phyloP scores from a whole-genome alignment of 768 basidiomycete genomes.

The Daedaleopsis nitida region DNA sequence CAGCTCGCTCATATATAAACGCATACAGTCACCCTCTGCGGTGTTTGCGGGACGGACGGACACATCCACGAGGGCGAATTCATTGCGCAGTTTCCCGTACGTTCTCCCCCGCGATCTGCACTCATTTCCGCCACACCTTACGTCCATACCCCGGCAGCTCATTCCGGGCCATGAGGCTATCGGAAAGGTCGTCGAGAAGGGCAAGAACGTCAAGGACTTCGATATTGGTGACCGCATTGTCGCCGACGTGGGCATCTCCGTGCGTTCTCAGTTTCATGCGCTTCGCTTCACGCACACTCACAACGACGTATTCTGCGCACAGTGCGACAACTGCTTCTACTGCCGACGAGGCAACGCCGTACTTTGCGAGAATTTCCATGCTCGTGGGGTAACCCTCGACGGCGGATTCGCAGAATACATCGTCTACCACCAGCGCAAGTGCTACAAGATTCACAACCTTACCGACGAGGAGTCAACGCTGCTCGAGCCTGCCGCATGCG shows the following conservation, averaged over 20 bases:
- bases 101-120: conserved; percentile 20
- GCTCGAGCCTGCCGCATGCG: conserved; percentile 89
- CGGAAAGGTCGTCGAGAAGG: conserved; percentile 70
- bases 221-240: conserved; percentile 80
- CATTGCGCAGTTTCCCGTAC: conserved; percentile 66
- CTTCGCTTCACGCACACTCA: neutral
- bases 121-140: neutral
- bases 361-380: conserved; percentile 83
- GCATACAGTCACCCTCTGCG: conserved; percentile 29
- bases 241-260: conserved; percentile 77
- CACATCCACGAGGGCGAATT: conserved; percentile 68
- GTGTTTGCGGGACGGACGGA: conserved; percentile 70
- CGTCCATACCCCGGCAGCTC: conserved; percentile 40
- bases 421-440: conserved; percentile 72
- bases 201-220: conserved; percentile 82
- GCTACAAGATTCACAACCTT: conserved; percentile 88
- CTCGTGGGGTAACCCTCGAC: conserved; percentile 77
- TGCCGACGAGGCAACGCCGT: conserved; percentile 81
- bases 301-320: conserved; percentile 1
- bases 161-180: conserved; percentile 80
- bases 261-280: conserved; percentile 35
- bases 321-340: conserved; percentile 88
- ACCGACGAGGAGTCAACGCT: conserved; percentile 87
- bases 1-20: neutral
- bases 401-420: conserved; percentile 93